A percentile compares a stretch with the other conserved stretches of the same genome.
phyloP scores from a whole-genome alignment of 129 eudicot species.

The Gnaphalium uliginosum region DNA sequence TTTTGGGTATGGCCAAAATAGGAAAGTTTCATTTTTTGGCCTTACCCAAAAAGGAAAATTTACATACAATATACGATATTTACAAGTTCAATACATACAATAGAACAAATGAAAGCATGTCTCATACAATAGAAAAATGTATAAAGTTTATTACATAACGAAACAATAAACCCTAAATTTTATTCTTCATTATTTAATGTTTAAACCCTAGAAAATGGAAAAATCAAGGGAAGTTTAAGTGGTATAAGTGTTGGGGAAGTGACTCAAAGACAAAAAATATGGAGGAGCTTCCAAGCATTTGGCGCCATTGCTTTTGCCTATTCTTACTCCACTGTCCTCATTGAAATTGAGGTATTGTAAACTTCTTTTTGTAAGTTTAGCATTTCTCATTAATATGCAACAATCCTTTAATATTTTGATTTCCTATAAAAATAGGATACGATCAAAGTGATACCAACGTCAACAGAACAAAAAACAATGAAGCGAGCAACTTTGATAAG shows the following conservation, averaged over 20 bases:
- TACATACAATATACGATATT: too few species aligned
- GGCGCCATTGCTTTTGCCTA: conserved; percentile 68
- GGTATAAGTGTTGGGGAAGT: conserved; percentile 61
- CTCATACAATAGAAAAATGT: too few species aligned
- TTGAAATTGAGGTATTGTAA: conserved; percentile 47
- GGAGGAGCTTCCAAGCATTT: conserved; percentile 71
- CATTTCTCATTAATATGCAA: too few species aligned
- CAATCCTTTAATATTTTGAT: background rate
- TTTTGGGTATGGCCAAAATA: too few species aligned
- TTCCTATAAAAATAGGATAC: conserved; percentile 40
- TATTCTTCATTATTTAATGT: background rate
- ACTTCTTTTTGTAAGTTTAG: too few species aligned
- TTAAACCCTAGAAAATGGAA: conserved; percentile 37
- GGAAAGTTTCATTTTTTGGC: too few species aligned
- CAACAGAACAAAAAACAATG: conserved; percentile 58
- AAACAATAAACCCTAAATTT: too few species aligned
- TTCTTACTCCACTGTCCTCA: conserved; percentile 55
- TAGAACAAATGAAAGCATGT: too few species aligned
- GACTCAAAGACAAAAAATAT: conserved; percentile 49
- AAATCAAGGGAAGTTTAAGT: conserved; percentile 55
- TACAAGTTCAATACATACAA: too few species aligned
- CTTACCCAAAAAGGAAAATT: too few species aligned
- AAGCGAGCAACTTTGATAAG: conserved; percentile 57
- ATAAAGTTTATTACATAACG: too few species aligned
- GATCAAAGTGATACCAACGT: conserved; percentile 56